Percentiles rank a stretch among this genome's conserved stretches.
Evolutionary conservation across 352 stramenopile genomes (phyloP).

Genomic region (Phytophthora pluvialis): DNA sequence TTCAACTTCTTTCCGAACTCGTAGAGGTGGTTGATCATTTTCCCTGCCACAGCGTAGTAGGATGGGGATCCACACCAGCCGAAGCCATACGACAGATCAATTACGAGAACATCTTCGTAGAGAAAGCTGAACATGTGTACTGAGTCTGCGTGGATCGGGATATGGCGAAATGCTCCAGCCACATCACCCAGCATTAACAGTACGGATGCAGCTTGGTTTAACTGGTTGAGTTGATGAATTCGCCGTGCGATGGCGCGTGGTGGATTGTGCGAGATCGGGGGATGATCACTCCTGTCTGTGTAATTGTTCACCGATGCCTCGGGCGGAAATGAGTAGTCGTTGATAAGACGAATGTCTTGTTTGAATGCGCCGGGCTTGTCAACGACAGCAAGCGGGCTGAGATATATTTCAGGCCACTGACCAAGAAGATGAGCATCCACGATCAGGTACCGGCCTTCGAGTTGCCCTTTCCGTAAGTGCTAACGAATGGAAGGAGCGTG

Average conservation of each 20-base stretch:
- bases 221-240: slow-evolving; percentile 14
- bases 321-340: slow-evolving; percentile 23
- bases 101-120: slow-evolving; percentile 23
- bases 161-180: slow-evolving; percentile 34
- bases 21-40: slow-evolving; percentile 30
- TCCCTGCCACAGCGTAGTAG: slow-evolving; percentile 25
- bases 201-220: slow-evolving; percentile 2
- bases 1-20: not conserved
- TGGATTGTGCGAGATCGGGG: slow-evolving; percentile 24
- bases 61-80: slow-evolving; percentile 30
- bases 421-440: not conserved
- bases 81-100: slow-evolving; percentile 30
- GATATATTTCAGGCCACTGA: slow-evolving; percentile 15
- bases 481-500: not conserved
- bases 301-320: slow-evolving; percentile 30
- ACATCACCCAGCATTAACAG: slow-evolving; percentile 36
- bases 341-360: slow-evolving; percentile 18
- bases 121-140: slow-evolving; percentile 22
- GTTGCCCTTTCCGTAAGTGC: slow-evolving; percentile 11
- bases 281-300: slow-evolving; percentile 23
- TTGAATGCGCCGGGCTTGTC: slow-evolving; percentile 3
- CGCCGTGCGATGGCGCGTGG: slow-evolving; percentile 17
- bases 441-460: slow-evolving; percentile 18
- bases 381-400: slow-evolving; percentile 13
- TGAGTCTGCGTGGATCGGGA: slow-evolving; percentile 17